A percentile compares a stretch with the other conserved stretches of the same genome.
Evolutionary conservation across 2,329 filamentous ascomycete species (phyloP).

Genomic region (Aspergillus bombycis): DNA sequence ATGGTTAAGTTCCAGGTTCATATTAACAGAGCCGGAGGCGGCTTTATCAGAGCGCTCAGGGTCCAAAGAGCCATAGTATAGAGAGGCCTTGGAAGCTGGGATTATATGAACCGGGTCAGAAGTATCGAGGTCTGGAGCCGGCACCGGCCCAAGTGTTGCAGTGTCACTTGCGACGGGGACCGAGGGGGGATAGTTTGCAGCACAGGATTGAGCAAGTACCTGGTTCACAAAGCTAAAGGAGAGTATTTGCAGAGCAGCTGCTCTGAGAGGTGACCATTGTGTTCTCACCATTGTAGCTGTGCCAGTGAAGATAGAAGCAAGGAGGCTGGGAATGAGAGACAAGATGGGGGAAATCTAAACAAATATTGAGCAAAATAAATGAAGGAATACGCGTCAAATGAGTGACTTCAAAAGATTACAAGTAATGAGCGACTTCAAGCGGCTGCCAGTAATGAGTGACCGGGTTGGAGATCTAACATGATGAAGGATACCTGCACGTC

Average conservation of each 20-base stretch:
- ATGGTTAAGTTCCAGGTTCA: background rate
- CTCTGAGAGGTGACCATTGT: background rate
- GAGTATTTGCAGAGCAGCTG: background rate
- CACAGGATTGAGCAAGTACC: background rate
- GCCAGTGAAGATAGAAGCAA: background rate
- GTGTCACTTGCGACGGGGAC: background rate
- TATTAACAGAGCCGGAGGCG: background rate
- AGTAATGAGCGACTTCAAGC: background rate
- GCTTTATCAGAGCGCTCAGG: background rate
- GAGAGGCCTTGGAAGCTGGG: background rate
- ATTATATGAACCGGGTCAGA: background rate
- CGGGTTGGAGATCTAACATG: background rate
- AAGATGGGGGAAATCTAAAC: background rate
- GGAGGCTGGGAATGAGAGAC: background rate
- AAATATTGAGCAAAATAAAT: background rate
- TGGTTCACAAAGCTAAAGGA: background rate
- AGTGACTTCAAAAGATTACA: background rate
- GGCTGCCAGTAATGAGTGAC: background rate
- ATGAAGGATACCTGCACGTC: background rate
- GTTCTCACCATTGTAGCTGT: background rate
- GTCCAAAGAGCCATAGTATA: background rate
- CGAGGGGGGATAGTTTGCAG: background rate
- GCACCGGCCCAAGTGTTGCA: background rate
- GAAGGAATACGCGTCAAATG: background rate
- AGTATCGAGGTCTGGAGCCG: background rate